A percentile compares a stretch with the other conserved stretches of the same genome.
Evolutionary conservation across 768 basidiomycete genomes (phyloP).

Genomic region (Trichaptum fuscoviolaceum): DNA sequence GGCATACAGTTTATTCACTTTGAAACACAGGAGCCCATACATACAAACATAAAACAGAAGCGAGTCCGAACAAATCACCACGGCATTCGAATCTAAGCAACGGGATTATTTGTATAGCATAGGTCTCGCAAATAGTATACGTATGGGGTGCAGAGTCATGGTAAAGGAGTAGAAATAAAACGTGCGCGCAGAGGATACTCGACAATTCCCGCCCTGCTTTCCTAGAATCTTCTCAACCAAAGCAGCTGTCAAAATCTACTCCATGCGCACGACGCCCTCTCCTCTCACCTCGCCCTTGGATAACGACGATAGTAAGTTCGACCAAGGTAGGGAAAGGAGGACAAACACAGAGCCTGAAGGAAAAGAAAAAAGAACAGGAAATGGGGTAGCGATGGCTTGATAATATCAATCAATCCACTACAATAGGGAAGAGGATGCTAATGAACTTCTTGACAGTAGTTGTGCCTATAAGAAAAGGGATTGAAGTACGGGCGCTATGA

Average conservation of each 20-base stretch:
- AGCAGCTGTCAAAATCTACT: conserved; percentile 3
- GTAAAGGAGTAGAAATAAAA: background rate
- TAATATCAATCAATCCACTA: conserved; percentile 23
- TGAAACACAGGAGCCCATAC: background rate
- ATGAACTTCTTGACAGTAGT: conserved; percentile 3
- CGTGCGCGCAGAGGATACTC: background rate
- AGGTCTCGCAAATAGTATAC: background rate
- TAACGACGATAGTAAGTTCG: conserved; percentile 21
- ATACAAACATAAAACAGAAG: background rate
- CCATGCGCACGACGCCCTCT: conserved; percentile 65
- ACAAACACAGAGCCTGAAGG: conserved; percentile 16
- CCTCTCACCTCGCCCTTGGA: conserved; percentile 56
- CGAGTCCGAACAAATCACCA: background rate
- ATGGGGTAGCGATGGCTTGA: conserved; percentile 17
- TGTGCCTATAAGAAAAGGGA: background rate
- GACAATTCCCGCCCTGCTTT: background rate
- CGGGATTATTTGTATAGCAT: background rate
- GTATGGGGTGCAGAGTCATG: background rate
- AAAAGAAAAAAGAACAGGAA: conserved; percentile 12
- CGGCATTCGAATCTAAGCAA: background rate
- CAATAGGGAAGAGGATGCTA: conserved; percentile 29
- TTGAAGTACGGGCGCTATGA: background rate
- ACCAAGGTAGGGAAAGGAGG: conserved; percentile 42
- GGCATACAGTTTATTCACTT: background rate
- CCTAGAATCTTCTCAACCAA: background rate